Percentiles rank a stretch among this genome's conserved stretches.
Conservation (phyloP, 805 yeast genomes). For the Kockiozyma suomiensis region DNA sequence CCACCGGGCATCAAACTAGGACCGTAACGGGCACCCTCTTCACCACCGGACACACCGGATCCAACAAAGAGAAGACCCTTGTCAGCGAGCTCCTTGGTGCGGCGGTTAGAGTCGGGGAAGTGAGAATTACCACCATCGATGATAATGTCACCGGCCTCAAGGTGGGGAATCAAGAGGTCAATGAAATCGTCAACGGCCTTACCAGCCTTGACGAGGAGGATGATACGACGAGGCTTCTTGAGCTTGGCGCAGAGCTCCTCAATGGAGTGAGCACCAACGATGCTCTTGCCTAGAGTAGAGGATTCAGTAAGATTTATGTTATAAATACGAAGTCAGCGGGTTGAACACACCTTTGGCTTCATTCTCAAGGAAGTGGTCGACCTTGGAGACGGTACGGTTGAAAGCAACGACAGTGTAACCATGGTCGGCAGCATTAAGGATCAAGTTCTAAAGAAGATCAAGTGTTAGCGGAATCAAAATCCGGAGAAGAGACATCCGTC, state of each 20-base stretch:
- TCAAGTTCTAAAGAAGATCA: conserved; percentile 66
- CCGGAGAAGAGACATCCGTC: conserved; percentile 18
- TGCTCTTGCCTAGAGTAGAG: conserved; percentile 57
- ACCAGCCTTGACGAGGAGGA: conserved; percentile 95
- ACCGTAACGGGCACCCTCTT: conserved; percentile 99
- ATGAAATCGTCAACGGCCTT: conserved; percentile 90
- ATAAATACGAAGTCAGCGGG: neutral
- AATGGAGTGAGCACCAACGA: conserved; percentile 92
- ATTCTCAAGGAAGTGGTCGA: conserved; percentile 87
- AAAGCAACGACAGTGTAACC: conserved; percentile 93
- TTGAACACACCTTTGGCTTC: conserved; percentile 80
- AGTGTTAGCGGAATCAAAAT: neutral
- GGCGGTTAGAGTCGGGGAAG: conserved; percentile 98
- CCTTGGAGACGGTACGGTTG: conserved; percentile 97
- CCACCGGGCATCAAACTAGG: conserved; percentile 99
- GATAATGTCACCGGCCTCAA: conserved; percentile 96
- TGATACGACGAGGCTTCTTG: conserved; percentile 96
- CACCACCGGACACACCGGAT: conserved; percentile 99
- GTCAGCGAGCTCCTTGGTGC: conserved; percentile 82
- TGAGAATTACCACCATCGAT: conserved; percentile 99
- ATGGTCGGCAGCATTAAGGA: conserved; percentile 97
- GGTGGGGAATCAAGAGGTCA: conserved; percentile 80
- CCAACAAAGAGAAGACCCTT: conserved; percentile 94
- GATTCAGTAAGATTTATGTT: neutral
- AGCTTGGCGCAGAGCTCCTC: conserved; percentile 83